Base-by-base conservation (phyloP, 371 early-diverging fungal species). In the Entomophthora muscae region DNA sequence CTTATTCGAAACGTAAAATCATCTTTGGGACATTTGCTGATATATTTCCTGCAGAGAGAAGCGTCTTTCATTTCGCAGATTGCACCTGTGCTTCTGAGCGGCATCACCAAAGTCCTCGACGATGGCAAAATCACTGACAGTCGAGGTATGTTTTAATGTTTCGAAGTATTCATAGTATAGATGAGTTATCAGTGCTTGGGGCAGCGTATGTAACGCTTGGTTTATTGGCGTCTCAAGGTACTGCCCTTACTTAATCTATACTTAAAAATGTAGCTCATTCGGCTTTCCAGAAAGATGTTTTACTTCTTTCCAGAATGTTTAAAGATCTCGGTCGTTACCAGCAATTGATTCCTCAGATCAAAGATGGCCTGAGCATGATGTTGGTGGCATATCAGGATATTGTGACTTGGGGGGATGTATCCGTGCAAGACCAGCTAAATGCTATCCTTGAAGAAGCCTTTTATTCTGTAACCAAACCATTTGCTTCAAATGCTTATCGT, bases 291-390 rank as follows among this genome's bases (percentile, higher is more conserved):
- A 12, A 57, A 31, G 31, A 57, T 57, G 17, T 42, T 17, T 57
- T 57, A 21, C n/a, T 29, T 7, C 32, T 31, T 2, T 57, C 31
- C 2, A 1, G 26, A 26, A 57, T 29, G 29, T 28, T 57, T 13
- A 12, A 21, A n/a, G 29, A 57, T 26, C 13, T 26, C 21, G 17
- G 17, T 3, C 26, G 31, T 27, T 57, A 26, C 29, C 17, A 21
- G 10, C 29, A 13, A 26, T 21, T 57, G 10, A 26, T 57, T 21
- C 58, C 58, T 26, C 58, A 57, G 26, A 31, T 57, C 12, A 13
- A 90, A 68, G 89, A 91, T 56, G 82, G 89, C 0, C 72, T 94
- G 5, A 78, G 84, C 3, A 83, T 83, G 0, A 89, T 91, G 85
- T 76, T 85, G 63, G 83, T 81, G 1, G 83, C 87, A 0, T 87